Conservation (phyloP, 1,139 yeast species). For the Zygoascus sp. region DNA sequence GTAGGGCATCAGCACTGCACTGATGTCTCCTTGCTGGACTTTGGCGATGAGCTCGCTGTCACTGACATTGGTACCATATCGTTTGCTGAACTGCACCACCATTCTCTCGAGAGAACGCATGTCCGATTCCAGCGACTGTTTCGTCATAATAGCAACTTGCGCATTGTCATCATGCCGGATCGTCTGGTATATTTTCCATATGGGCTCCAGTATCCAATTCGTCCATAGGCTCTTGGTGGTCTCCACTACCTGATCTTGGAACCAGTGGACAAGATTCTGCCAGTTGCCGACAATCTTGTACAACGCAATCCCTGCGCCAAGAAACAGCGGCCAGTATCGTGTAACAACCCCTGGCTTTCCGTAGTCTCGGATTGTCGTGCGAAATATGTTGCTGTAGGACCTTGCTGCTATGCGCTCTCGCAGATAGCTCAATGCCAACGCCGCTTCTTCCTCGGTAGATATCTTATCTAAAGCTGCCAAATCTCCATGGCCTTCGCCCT, state of each 20-base stretch:
- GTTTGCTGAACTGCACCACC: constrained; percentile 70
- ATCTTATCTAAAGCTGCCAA: background rate
- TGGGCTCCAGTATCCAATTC: constrained; percentile 81
- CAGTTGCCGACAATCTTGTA: constrained; percentile 47
- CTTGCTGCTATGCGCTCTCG: background rate
- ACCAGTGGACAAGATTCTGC: constrained; percentile 51
- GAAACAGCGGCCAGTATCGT: constrained; percentile 64
- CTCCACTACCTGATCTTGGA: constrained; percentile 54
- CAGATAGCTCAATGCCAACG: background rate
- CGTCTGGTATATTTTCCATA: constrained; percentile 68
- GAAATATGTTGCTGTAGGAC: background rate
- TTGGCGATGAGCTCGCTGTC: constrained; percentile 28
- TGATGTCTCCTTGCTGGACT: constrained; percentile 63
- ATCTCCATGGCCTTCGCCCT: background rate
- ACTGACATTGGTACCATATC: constrained; percentile 30
- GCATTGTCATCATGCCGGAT: constrained; percentile 75
- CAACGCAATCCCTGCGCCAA: constrained; percentile 30
- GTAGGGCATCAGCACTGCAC: constrained; percentile 72
- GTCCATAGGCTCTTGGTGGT: constrained; percentile 62
- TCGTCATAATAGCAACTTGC: constrained; percentile 70
- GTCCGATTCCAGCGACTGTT: constrained; percentile 74
- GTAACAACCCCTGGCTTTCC: constrained; percentile 47
- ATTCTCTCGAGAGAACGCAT: constrained; percentile 77
- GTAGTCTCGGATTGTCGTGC: constrained; percentile 18
- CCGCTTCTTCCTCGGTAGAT: background rate